Percentiles rank a stretch among this genome's conserved stretches.
Evolutionary conservation across 2,329 filamentous ascomycete species (phyloP).

Genomic region (Penicillium thymicola): DNA sequence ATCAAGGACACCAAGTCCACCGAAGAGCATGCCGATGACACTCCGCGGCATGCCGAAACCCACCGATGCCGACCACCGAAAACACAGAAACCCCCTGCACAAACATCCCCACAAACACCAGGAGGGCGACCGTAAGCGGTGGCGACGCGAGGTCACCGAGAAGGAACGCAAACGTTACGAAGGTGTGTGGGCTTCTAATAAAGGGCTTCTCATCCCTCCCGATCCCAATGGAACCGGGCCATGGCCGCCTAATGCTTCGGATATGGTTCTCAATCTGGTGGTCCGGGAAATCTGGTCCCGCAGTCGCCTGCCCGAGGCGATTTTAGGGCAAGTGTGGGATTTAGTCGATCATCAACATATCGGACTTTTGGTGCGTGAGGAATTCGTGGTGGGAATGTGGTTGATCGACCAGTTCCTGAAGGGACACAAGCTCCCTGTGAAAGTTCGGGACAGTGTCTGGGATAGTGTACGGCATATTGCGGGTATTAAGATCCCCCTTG

Average conservation of each 20-base stretch:
- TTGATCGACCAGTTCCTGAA: conserved; percentile 49
- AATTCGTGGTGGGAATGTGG: conserved; percentile 52
- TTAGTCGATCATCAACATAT: conserved; percentile 41
- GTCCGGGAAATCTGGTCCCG: conserved; percentile 50
- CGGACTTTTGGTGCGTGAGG: conserved; percentile 42
- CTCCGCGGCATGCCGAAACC: conserved; percentile 39
- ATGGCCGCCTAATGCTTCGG: conserved; percentile 28
- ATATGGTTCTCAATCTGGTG: conserved; percentile 46
- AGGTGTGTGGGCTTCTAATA: conserved; percentile 51
- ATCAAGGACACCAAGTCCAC: conserved; percentile 36
- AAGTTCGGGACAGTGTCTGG: conserved; percentile 49
- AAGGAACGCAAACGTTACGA: conserved; percentile 49
- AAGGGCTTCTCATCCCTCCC: conserved; percentile 38
- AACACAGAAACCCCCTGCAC: conserved; percentile 37
- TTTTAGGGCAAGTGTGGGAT: conserved; percentile 47
- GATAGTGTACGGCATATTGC: conserved; percentile 42
- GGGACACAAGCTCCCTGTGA: conserved; percentile 46
- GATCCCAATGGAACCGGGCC: conserved; percentile 7
- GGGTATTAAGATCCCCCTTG: conserved; percentile 34
- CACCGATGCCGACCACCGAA: conserved; percentile 33
- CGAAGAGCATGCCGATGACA: conserved; percentile 41
- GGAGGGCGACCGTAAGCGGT: conserved; percentile 48
- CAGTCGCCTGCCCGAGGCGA: conserved; percentile 39
- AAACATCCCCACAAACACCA: conserved; percentile 49
- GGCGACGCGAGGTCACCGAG: conserved; percentile 45